Percentiles rank a stretch among this genome's conserved stretches.
Conservation (phyloP, 1,139 yeast species). For the Arxiozyma slooffiae region DNA sequence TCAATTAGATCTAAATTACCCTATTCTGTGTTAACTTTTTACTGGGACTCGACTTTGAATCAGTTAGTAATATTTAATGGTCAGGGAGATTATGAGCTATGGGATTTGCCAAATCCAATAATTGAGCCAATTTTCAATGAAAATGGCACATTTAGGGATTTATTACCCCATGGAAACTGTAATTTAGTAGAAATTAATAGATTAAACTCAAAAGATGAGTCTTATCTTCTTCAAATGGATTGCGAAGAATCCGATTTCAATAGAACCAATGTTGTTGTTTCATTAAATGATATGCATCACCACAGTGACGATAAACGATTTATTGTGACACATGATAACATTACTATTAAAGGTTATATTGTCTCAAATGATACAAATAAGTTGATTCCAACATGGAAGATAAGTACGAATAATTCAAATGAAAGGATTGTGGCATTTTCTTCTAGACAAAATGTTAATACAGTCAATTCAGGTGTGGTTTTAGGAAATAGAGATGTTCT, state of each 20-base stretch:
- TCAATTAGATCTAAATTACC: conserved; percentile 4
- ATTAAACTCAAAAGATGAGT: neutral
- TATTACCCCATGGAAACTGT: neutral
- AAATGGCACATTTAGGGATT: neutral
- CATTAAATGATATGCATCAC: neutral
- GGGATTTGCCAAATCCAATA: neutral
- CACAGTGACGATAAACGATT: conserved; percentile 6
- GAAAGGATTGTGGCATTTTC: conserved; percentile 36
- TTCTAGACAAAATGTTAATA: conserved; percentile 35
- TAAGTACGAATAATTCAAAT: conserved; percentile 15
- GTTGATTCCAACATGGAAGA: conserved; percentile 31
- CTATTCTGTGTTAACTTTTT: neutral
- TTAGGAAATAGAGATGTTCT: conserved; percentile 64
- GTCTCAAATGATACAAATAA: conserved; percentile 13
- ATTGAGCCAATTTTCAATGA: neutral
- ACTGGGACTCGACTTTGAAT: neutral
- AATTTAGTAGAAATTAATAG: neutral
- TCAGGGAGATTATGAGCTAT: neutral
- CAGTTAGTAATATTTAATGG: neutral
- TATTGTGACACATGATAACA: conserved; percentile 21
- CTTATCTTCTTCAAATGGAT: conserved; percentile 2
- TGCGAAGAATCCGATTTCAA: neutral
- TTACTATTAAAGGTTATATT: conserved; percentile 23
- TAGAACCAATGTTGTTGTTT: conserved; percentile 2
- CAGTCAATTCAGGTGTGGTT: conserved; percentile 62